Base-by-base conservation (phyloP, 2,329 filamentous ascomycete genomes). In the Clonostachys rosea region DNA sequence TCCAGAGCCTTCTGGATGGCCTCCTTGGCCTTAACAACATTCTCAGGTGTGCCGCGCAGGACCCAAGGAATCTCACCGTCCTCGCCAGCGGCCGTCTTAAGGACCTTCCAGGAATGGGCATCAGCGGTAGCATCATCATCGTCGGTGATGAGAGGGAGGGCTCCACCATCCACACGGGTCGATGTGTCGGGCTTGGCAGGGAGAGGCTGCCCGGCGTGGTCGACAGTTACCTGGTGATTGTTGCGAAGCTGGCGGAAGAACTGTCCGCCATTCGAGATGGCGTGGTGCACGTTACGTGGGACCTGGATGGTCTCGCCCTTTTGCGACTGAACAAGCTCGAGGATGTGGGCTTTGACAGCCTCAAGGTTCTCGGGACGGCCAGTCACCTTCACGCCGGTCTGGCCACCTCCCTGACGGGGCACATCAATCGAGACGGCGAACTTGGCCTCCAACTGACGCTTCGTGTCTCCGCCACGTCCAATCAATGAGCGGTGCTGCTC, bases 401-500 rank as follows among this genome's bases (percentile, higher is more conserved):
- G 85, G 45, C 84, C 85, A 52, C 87, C 87, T 40, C 90, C 91
- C 69, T 96, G 91, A 56, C 90, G 87, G 18, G 94, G 94, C 50
- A 99, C 87, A 59, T 97, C 92, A 52, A 99, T 82, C 8, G 85
- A 84, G 46, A 99, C 86, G 48, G 82, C 84, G 72, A 96, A 95
- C 62, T 91, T 82, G 36, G 85, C 78, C 73, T 99, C 94, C 24
- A 99, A 78, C 53, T 86, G 81, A 53, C 89, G 87, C 65, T 95
- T 88, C 43, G 83, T 84, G 55, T 96, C 91, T 53, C 95, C 94
- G 52, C 90, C 91, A 48, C 91, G 89, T 40, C 94, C 94, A 60
- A 99, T 97, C 20, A 99, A 78, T 9, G 89, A 78, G 46, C 91
- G 81, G 66, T 99, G 95, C 75, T 96, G 95, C 57, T 94, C 87